These are phyloP conservation scores for Mallotus repandus DNA, from an alignment of 441 rosid genomes.

Conservation along the genomic window DNA sequence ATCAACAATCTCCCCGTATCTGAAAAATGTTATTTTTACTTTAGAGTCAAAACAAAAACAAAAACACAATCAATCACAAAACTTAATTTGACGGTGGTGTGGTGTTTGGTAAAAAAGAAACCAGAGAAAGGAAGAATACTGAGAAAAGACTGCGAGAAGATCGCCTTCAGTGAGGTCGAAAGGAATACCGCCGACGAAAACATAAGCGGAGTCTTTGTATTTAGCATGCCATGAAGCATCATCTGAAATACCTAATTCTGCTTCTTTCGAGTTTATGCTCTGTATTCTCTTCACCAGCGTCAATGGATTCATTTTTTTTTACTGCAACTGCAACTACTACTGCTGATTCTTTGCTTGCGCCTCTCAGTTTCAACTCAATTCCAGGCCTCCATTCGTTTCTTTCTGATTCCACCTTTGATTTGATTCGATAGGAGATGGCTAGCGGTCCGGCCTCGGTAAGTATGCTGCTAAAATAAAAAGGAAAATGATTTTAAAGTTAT, in stretches of 20 bases:
- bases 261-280: conserved; percentile 69
- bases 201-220: conserved; percentile 81
- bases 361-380: too few species aligned
- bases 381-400: too few species aligned
- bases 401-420: too few species aligned
- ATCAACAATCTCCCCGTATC: conserved; percentile 89
- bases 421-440: too few species aligned
- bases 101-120: not conserved
- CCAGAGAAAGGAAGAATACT: conserved; percentile 38
- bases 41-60: too few species aligned
- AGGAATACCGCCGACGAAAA: conserved; percentile 79
- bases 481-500: too few species aligned
- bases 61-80: not conserved
- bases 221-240: conserved; percentile 95
- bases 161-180: conserved; percentile 95
- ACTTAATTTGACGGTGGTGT: not conserved
- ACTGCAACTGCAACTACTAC: too few species aligned
- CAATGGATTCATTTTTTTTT: conserved; percentile 58
- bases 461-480: too few species aligned
- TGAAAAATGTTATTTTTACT: conserved; percentile 13
- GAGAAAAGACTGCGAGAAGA: conserved; percentile 88
- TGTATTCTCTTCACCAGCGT: conserved; percentile 79
- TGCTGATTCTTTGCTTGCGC: too few species aligned
- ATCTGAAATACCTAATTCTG: conserved; percentile 74
- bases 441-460: too few species aligned